These are phyloP conservation scores for Leptosphaerulina australis DNA, from an alignment of 2,329 filamentous ascomycete genomes.

Conservation along the genomic window DNA sequence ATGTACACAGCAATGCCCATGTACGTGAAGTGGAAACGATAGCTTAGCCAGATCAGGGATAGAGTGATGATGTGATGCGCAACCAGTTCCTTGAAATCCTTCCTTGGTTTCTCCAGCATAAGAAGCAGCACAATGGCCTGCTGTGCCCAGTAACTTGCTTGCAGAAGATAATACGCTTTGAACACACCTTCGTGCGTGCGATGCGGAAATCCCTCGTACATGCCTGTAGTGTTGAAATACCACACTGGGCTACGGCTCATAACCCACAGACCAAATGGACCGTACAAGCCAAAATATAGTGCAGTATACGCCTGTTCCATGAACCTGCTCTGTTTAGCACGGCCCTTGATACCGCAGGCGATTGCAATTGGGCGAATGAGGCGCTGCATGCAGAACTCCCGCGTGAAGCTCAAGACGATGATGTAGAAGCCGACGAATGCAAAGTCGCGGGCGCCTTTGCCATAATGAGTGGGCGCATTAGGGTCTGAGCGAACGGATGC, in stretches of 20 bases:
- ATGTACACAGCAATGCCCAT: conserved; percentile 93
- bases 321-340: conserved; percentile 84
- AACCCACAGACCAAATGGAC: conserved; percentile 84
- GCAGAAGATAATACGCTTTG: conserved; percentile 95
- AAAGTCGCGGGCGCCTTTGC: conserved; percentile 85
- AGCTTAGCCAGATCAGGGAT: conserved; percentile 81
- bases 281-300: conserved; percentile 83
- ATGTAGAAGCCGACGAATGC: conserved; percentile 90
- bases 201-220: conserved; percentile 91
- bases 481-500: conserved; percentile 46
- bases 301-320: conserved; percentile 97
- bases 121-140: conserved; percentile 87
- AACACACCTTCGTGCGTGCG: conserved; percentile 77
- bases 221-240: conserved; percentile 91
- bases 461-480: conserved; percentile 67
- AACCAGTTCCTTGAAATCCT: conserved; percentile 94
- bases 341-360: conserved; percentile 69
- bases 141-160: conserved; percentile 95
- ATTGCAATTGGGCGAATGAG: conserved; percentile 78
- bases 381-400: conserved; percentile 95
- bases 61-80: conserved; percentile 90
- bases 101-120: conserved; percentile 88
- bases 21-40: conserved; percentile 96
- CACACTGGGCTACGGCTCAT: conserved; percentile 91
- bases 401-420: conserved; percentile 86